Base-by-base conservation (phyloP, 2,329 filamentous ascomycete genomes). In the Arthrobotrys conoides region DNA sequence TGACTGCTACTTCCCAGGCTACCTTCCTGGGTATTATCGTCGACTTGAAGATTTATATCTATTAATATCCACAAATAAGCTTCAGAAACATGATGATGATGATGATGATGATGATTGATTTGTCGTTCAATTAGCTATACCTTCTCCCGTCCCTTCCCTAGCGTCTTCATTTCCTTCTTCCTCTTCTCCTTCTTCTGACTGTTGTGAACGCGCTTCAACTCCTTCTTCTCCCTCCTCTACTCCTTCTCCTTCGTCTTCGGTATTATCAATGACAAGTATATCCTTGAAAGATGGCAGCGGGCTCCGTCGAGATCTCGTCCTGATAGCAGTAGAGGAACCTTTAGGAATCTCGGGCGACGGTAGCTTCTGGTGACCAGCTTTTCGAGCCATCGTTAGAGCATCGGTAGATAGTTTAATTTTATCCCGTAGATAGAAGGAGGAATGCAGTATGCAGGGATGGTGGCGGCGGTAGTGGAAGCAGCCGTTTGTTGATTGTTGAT, bases 311-410 rank as follows among this genome's bases (percentile, higher is more conserved):
- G 57, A 64, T 55, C 33, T 53, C 0, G 49, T 53, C 12, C 20
- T 71, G 14, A 27, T 57, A 20, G 5, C 18, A n/a, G 20, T 22
- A n/a, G 69, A n/a, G 4, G 48, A 71, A 1, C 48, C 69, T 33
- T 36, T 30, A 2, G 44, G 33, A 14, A 71, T 55, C 24, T 71
- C 69, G 4, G 38, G 59, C 20, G 69, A 71, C 6, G 33, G 16
- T 4, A 48, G 46, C 44, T 57, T 65, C 33, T 46, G 33, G 20
- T 61, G 20, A 27, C 36, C 64, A 16, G 59, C 48, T 22, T 65
- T 65, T 38, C 44, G 27, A 27, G 59, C 69, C 57, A 65, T 65
- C 5, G 36, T 55, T 5, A 30, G 33, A 30, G 57, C 57, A 61
- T 61, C 36, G 57, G 57, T 44, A 27, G 33, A 36, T 36, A 12